Percentiles rank a stretch among this genome's conserved stretches.
Conservation (phyloP, 1,284 basidiomycete genomes). For the Sanghuangporus sanghuang region DNA sequence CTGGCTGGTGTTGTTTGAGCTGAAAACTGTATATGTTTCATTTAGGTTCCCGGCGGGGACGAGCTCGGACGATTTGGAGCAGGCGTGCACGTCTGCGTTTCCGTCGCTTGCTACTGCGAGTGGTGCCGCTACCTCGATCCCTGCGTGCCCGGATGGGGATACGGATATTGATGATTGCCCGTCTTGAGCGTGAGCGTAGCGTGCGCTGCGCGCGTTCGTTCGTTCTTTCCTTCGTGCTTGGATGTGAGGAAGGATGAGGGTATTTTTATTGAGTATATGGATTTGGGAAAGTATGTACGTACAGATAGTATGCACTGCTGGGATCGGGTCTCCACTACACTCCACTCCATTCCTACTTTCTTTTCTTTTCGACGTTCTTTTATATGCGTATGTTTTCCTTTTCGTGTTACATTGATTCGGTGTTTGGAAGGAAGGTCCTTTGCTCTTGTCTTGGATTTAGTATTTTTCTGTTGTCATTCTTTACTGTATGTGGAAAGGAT, state of each 20-base stretch:
- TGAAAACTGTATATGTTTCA: not conserved
- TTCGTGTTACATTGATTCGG: too few species aligned
- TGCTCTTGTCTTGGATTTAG: too few species aligned
- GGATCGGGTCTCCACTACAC: too few species aligned
- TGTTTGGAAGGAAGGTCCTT: too few species aligned
- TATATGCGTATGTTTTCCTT: too few species aligned
- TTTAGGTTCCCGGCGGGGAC: conserved; percentile 16
- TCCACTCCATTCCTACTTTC: too few species aligned
- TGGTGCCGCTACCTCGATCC: conserved; percentile 7
- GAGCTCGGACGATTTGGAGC: conserved; percentile 9
- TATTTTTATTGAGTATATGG: not conserved
- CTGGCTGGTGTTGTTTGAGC: not conserved
- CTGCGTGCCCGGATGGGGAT: conserved; percentile 16
- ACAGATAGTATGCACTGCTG: too few species aligned
- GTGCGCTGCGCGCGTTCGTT: not conserved
- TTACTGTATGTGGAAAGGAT: too few species aligned
- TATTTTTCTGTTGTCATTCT: too few species aligned
- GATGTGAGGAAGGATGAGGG: not conserved
- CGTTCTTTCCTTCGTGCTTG: not conserved
- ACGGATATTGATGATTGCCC: conserved; percentile 11
- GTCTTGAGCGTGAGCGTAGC: not conserved
- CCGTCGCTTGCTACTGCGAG: conserved; percentile 7
- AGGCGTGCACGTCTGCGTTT: conserved; percentile 14
- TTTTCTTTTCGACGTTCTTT: too few species aligned
- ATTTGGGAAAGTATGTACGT: not conserved